Conservation (phyloP, 306 rosid species). For the Cicer pinnatifidum region DNA sequence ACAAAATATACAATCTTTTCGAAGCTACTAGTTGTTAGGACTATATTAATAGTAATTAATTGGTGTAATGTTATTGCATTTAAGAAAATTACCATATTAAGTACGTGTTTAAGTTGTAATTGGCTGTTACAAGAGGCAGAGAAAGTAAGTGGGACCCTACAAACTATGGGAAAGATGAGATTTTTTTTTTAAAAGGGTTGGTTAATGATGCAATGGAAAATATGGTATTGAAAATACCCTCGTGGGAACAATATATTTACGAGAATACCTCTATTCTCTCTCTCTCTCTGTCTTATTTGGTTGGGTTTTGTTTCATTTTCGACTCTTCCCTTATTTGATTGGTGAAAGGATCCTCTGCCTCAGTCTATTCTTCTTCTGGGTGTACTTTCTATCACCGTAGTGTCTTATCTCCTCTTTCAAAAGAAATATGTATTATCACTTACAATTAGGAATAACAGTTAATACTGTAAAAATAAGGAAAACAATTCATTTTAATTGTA, state of each 20-base stretch:
- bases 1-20: slow-evolving; percentile 35
- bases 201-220: slow-evolving; percentile 20
- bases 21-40: slow-evolving; percentile 43
- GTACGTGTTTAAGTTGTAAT: slow-evolving; percentile 34
- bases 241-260: slow-evolving; percentile 44
- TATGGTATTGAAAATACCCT: slow-evolving; percentile 47
- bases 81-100: slow-evolving; percentile 31
- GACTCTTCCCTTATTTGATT: slow-evolving; percentile 9
- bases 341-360: slow-evolving; percentile 45
- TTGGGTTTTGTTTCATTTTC: slow-evolving; percentile 30
- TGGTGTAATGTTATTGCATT: not conserved
- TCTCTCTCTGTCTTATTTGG: slow-evolving; percentile 19
- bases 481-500: too few relatives aligned
- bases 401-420: not conserved
- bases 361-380: slow-evolving; percentile 28
- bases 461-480: too few relatives aligned
- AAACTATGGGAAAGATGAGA: slow-evolving; percentile 47
- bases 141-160: slow-evolving; percentile 56
- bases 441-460: too few relatives aligned
- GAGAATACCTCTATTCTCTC: slow-evolving; percentile 44
- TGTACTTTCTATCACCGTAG: slow-evolving; percentile 7
- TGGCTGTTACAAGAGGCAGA: slow-evolving; percentile 47
- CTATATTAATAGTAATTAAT: slow-evolving; percentile 37
- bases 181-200: slow-evolving; percentile 6
- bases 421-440: too few relatives aligned